These are phyloP conservation scores for Aristolochia californica DNA, from an alignment of 164 flowering plant species.

Conservation along the genomic window DNA sequence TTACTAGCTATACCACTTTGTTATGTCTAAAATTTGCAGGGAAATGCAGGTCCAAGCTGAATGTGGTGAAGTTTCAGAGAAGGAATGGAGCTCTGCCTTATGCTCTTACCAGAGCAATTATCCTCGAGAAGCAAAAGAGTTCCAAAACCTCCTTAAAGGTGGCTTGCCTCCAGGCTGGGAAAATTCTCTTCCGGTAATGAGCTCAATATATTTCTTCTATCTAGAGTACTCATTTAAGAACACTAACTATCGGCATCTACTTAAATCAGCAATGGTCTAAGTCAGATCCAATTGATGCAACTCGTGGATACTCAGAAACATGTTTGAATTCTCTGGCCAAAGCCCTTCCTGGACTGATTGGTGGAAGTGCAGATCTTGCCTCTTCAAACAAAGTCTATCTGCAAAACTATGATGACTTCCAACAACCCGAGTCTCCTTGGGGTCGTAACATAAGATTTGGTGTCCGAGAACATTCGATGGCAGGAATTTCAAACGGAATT, in stretches of 20 bases:
- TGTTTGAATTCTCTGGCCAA: slow-evolving; percentile 36
- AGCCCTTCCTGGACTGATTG: slow-evolving; percentile 41
- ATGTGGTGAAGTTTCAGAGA: slow-evolving; percentile 28
- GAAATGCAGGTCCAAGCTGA: slow-evolving; percentile 33
- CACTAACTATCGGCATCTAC: background rate
- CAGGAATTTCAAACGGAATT: slow-evolving; percentile 47
- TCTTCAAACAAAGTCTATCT: slow-evolving; percentile 17
- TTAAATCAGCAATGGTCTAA: slow-evolving; percentile 30
- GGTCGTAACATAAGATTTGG: slow-evolving; percentile 48
- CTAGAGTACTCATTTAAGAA: background rate
- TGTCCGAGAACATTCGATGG: slow-evolving; percentile 62
- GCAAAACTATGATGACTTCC: slow-evolving; percentile 6
- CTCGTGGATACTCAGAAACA: slow-evolving; percentile 36
- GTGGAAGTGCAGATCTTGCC: slow-evolving; percentile 29
- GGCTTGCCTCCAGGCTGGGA: slow-evolving; percentile 47
- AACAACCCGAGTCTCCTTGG: slow-evolving; percentile 20
- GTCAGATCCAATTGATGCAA: slow-evolving; percentile 38
- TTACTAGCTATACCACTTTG: too few relatives aligned
- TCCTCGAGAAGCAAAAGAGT: slow-evolving; percentile 34
- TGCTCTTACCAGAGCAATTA: slow-evolving; percentile 23
- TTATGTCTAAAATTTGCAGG: slow-evolving; percentile 14
- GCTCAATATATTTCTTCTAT: background rate
- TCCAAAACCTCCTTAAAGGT: slow-evolving; percentile 27
- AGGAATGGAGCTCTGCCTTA: slow-evolving; percentile 32
- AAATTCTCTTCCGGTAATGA: slow-evolving; percentile 33